Conservation (phyloP, 23 red algal genomes). For the Cyanidioschyzon merolae region DNA sequence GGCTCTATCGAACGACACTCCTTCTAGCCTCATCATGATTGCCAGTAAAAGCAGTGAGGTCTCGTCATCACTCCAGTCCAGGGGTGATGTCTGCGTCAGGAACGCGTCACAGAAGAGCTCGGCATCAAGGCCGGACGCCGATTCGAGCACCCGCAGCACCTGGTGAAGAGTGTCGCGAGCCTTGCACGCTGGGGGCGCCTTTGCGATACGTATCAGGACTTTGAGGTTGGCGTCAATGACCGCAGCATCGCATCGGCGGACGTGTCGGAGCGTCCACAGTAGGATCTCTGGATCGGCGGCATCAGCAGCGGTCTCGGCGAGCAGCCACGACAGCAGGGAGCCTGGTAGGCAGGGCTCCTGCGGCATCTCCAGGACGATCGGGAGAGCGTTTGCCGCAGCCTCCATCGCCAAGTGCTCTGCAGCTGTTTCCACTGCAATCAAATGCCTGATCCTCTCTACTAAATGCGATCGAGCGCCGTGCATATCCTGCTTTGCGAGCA, state of each 20-base stretch:
- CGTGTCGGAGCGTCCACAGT: background rate
- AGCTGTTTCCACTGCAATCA: background rate
- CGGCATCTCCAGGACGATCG: no score
- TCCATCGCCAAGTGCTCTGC: no score
- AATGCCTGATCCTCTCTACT: background rate
- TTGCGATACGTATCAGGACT: background rate
- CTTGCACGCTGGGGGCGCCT: no score
- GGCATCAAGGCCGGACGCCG: background rate
- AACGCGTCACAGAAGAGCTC: background rate
- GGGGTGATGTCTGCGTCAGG: background rate
- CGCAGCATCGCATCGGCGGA: background rate
- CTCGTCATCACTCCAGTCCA: no score
- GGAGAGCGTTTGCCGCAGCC: no score
- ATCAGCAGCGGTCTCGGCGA: background rate
- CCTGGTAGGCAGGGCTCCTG: background rate
- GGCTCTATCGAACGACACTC: background rate
- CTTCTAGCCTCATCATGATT: background rate
- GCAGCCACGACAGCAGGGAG: background rate
- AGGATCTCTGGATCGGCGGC: no score
- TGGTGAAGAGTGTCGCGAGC: no score
- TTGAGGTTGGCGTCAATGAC: background rate
- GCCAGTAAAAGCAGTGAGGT: background rate
- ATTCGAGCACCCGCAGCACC: background rate
- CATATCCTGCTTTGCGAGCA: background rate
- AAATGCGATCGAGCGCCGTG: background rate